Evolutionary conservation across 495 filamentous ascomycete genomes (phyloP).

Genomic region (Staphylotrichum longicolle): DNA sequence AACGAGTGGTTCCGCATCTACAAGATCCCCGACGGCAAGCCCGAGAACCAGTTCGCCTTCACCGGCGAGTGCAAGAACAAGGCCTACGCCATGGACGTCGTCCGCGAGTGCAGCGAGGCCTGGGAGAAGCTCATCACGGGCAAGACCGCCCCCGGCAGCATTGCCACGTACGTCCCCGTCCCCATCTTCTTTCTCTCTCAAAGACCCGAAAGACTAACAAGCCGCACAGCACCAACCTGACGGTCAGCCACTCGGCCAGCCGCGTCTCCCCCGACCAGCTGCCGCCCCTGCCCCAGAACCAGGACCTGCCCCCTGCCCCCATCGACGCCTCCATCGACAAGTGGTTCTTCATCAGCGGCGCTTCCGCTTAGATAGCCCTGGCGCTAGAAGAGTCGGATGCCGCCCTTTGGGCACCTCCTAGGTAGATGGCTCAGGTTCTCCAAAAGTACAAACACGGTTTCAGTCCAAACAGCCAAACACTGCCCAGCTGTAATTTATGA

Average conservation of each 20-base stretch:
- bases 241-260: conserved; percentile 65
- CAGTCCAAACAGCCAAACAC: neutral
- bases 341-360: conserved; percentile 99
- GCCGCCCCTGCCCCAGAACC: conserved; percentile 66
- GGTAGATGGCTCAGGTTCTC: neutral
- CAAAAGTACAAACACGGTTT: conserved; percentile 5
- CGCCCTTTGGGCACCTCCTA: neutral
- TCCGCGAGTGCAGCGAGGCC: conserved; percentile 92
- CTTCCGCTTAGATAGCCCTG: conserved; percentile 64
- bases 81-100: conserved; percentile 91
- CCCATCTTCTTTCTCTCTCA: neutral
- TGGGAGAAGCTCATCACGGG: conserved; percentile 95
- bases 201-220: conserved; percentile 4
- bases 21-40: conserved; percentile 99
- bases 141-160: conserved; percentile 70
- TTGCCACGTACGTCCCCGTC: conserved; percentile 68
- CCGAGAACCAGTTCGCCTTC: conserved; percentile 99
- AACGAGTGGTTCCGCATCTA: conserved; percentile 99
- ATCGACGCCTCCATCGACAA: conserved; percentile 98
- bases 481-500: neutral
- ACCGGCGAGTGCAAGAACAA: conserved; percentile 99
- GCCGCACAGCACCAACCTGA: conserved; percentile 66
- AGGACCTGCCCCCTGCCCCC: conserved; percentile 78
- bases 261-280: conserved; percentile 63
- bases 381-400: neutral